Conservation (phyloP, 805 yeast genomes). For the Starmera dryadoides region DNA sequence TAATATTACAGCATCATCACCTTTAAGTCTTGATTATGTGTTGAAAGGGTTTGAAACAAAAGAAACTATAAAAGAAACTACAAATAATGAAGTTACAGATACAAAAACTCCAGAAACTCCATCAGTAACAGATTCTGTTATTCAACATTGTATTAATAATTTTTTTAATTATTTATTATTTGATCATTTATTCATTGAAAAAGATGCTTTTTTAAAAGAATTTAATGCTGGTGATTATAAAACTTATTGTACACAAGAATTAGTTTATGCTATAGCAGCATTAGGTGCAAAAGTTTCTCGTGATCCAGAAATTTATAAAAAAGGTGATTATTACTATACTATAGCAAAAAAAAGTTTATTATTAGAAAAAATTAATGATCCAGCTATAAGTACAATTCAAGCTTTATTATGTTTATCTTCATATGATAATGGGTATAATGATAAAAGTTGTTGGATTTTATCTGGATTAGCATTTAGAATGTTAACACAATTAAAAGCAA, state of each 20-base stretch:
- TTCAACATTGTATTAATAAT: not conserved
- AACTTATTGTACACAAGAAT: not conserved
- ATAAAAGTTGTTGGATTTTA: not conserved
- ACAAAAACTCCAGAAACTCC: not conserved
- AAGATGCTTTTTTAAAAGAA: not conserved
- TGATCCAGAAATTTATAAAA: no score
- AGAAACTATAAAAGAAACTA: not conserved
- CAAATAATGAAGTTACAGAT: not conserved
- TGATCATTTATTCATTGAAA: not conserved
- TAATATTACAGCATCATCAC: not conserved
- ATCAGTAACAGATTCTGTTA: not conserved
- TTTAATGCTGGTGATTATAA: not conserved
- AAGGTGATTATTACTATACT: not conserved
- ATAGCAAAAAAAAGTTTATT: not conserved
- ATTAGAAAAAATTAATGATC: not conserved
- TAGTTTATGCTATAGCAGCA: not conserved
- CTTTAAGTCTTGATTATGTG: not conserved
- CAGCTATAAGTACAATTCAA: not conserved
- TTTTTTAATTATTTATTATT: not conserved
- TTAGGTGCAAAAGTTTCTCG: not conserved
- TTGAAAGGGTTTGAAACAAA: not conserved
- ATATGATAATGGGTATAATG: slow-evolving; percentile 1
- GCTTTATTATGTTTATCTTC: not conserved
- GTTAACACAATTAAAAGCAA: not conserved
- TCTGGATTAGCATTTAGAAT: not conserved